Evolutionary conservation across 176 grass and related monocot species (phyloP).

Genomic region (Stipa capillata): DNA sequence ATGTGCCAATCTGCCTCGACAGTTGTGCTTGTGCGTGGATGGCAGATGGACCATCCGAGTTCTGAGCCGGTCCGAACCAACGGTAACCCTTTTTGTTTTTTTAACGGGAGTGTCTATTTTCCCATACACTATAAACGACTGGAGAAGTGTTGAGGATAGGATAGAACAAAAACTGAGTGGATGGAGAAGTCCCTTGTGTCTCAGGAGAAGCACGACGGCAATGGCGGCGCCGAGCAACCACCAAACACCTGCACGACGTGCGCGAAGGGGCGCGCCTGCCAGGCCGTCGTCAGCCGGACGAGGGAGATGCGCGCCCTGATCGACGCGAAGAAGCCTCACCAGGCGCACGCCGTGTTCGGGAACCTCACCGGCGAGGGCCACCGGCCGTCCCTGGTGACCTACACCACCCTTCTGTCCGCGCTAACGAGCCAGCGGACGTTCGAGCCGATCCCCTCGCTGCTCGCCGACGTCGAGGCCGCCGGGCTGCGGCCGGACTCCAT

Average conservation of each 20-base stretch:
- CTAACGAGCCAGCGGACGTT: constrained; percentile 65
- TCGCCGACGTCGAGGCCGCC: constrained; percentile 54
- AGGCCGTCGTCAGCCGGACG: constrained; percentile 46
- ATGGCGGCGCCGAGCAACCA: constrained; percentile 2
- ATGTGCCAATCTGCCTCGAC: too few species aligned
- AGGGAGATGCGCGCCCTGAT: constrained; percentile 66
- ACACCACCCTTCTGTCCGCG: constrained; percentile 60
- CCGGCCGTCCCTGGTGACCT: constrained; percentile 77
- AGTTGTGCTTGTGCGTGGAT: too few species aligned
- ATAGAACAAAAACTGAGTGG: too few species aligned
- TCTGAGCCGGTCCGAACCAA: too few species aligned
- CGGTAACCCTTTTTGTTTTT: too few species aligned
- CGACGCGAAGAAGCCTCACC: constrained; percentile 51
- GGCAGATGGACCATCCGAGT: too few species aligned
- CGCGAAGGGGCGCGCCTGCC: constrained; percentile 54
- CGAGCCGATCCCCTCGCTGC: constrained; percentile 55
- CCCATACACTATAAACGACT: too few species aligned
- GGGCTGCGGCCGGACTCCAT: constrained; percentile 80
- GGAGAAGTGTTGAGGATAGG: too few species aligned
- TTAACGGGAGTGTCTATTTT: too few species aligned
- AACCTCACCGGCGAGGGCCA: constrained; percentile 60
- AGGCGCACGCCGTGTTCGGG: constrained; percentile 46
- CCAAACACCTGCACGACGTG: constrained; percentile 44
- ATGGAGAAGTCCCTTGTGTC: too few species aligned
- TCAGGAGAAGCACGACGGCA: not conserved